Conservation (phyloP, 352 stramenopile genomes). For the Plasmopara viticola region DNA sequence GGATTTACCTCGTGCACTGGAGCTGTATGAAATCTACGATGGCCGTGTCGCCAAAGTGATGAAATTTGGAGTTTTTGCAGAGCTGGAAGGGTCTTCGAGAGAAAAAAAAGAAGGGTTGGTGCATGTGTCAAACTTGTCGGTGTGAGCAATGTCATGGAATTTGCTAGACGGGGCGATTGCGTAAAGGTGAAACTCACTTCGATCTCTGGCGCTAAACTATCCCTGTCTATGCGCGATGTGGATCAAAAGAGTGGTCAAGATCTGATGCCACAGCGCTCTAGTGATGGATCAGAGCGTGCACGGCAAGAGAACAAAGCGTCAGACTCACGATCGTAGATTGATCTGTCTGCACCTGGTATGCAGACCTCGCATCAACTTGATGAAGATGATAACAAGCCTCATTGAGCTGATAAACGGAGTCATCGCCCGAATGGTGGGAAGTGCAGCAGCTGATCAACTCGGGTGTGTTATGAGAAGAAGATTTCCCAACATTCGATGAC, state of each 20-base stretch:
- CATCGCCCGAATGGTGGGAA: slow-evolving; percentile 96
- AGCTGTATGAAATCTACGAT: slow-evolving; percentile 94
- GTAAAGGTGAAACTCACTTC: slow-evolving; percentile 98
- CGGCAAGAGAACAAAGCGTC: slow-evolving; percentile 38
- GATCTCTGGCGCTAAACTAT: slow-evolving; percentile 84
- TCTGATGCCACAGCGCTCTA: slow-evolving; percentile 89
- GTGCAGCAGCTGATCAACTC: slow-evolving; percentile 97
- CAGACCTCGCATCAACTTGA: slow-evolving; percentile 48
- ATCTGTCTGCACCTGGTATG: slow-evolving; percentile 82
- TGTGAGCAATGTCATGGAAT: slow-evolving; percentile 83
- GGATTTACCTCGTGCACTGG: slow-evolving; percentile 34
- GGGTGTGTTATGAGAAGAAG: slow-evolving; percentile 95
- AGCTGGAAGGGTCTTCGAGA: slow-evolving; percentile 65
- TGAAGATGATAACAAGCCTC: slow-evolving; percentile 67
- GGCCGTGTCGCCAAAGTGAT: slow-evolving; percentile 92
- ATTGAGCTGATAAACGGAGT: slow-evolving; percentile 80
- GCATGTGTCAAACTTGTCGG: slow-evolving; percentile 91
- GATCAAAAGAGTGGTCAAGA: slow-evolving; percentile 94
- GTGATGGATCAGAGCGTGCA: slow-evolving; percentile 43
- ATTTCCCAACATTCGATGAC: slow-evolving; percentile 97
- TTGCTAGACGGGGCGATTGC: slow-evolving; percentile 80
- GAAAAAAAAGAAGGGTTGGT: slow-evolving; percentile 90
- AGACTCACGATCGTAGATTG: slow-evolving; percentile 76
- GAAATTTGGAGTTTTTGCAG: slow-evolving; percentile 97
- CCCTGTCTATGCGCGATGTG: slow-evolving; percentile 95